These are phyloP conservation scores for Termitomyces sp. DNA, from an alignment of 768 basidiomycete species.

Conservation along the genomic window DNA sequence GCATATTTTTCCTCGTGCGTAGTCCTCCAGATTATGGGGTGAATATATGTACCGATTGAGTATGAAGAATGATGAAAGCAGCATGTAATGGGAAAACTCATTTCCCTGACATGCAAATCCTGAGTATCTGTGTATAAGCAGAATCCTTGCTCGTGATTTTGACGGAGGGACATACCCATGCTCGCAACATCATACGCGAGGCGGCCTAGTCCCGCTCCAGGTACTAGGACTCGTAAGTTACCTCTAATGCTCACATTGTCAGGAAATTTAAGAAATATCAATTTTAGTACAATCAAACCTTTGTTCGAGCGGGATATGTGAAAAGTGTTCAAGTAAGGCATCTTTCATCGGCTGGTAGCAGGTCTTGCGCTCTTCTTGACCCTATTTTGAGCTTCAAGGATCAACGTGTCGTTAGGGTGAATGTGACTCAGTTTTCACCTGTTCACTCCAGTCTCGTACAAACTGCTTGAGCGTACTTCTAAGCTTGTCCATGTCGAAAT, in stretches of 20 bases:
- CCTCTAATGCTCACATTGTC: no score
- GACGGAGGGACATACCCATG: slow-evolving; percentile 47
- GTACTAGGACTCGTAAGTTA: slow-evolving; percentile 74
- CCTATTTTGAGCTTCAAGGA: slow-evolving; percentile 39
- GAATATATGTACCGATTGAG: slow-evolving; percentile 65
- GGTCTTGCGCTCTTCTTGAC: slow-evolving; percentile 67
- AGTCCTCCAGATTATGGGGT: neutral
- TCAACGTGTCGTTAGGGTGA: neutral
- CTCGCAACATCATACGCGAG: slow-evolving; percentile 86
- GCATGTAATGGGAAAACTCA: slow-evolving; percentile 95
- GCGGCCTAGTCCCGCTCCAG: slow-evolving; percentile 86
- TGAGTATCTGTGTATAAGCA: slow-evolving; percentile 21
- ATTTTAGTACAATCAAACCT: slow-evolving; percentile 35
- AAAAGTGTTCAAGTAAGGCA: slow-evolving; percentile 64
- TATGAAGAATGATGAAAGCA: slow-evolving; percentile 84
- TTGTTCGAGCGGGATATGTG: slow-evolving; percentile 48
- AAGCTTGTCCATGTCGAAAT: slow-evolving; percentile 86
- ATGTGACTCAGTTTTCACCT: slow-evolving; percentile 39
- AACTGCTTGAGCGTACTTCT: slow-evolving; percentile 91
- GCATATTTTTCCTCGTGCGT: neutral
- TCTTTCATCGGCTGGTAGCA: slow-evolving; percentile 83
- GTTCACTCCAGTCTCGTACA: slow-evolving; percentile 88
- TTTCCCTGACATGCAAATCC: slow-evolving; percentile 93
- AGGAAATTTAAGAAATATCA: no score
- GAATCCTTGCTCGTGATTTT: neutral